Percentiles rank a stretch among this genome's conserved stretches.
Conservation (phyloP, 352 stramenopile species). For the Globisporangium megalacanthum region DNA sequence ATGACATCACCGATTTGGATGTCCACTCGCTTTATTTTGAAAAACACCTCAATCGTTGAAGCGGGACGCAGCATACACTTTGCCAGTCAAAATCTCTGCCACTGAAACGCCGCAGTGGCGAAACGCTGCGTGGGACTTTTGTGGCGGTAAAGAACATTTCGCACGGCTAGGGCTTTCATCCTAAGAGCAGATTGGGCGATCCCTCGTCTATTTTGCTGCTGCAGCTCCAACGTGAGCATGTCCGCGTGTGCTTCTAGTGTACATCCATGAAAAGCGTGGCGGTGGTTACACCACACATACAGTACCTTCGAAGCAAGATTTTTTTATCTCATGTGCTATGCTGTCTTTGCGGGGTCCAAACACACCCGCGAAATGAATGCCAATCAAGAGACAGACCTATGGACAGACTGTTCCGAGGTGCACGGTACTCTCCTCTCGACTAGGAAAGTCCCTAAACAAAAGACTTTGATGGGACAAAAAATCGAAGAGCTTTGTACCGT, state of each 20-base stretch:
- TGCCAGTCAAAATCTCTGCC: conserved; percentile 7
- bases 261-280: background rate
- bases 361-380: background rate
- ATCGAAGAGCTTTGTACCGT: no score
- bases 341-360: no score
- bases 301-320: no score
- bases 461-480: background rate
- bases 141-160: conserved; percentile 8
- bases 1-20: no score
- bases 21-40: no score
- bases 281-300: no score
- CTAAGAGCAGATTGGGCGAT: background rate
- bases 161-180: background rate
- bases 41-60: background rate
- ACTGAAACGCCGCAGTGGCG: conserved; percentile 1
- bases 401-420: background rate
- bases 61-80: background rate
- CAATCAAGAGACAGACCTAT: background rate
- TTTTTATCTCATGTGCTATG: no score
- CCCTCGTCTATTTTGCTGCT: no score
- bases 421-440: background rate
- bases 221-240: background rate
- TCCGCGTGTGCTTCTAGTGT: background rate
- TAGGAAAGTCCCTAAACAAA: background rate
- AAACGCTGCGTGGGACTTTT: conserved; percentile 12